Base-by-base conservation (phyloP, 2,329 filamentous ascomycete genomes). In the Fusarium nurragi region DNA sequence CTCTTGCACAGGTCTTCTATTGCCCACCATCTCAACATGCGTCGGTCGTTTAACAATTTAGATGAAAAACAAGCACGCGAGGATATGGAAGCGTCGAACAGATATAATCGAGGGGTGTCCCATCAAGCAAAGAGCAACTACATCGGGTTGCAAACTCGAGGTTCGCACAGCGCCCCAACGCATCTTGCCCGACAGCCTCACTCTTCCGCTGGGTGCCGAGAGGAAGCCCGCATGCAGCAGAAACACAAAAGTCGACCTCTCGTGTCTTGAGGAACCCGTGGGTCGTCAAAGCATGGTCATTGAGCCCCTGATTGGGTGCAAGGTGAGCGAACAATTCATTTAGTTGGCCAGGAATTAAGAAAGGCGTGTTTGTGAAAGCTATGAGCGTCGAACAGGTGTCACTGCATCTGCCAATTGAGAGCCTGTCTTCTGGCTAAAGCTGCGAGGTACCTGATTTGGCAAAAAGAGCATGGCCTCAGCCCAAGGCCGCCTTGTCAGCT, bases 401-500 rank as follows among this genome's bases (percentile, higher is more conserved):
- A 54, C 53, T 62, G 52, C 46, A 65, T 53, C 54, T 54, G 45
- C 67, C 67, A 68, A 69, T 70, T 50, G 55, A 67, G 54, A n/a
- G 37, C 22, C 22, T 51, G 32, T 32, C 37, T 43, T 47, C 49
- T 50, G 38, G 36, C 45, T 56, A 54, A 37, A 53, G 25, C 53
- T 70, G 67, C 61, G 47, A 59, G 60, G 45, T 26, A 48, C 67
- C 67, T 54, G 53, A 67, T 70, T 53, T 38, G 65, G 65, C 25
- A 47, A 51, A 38, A 30, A 28, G 51, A 39, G 40, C 55, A 55
- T 57, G 21, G 61, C 61, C 54, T 55, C 54, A 58, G 43, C 37
- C 32, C 34, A 48, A 41, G 48, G 39, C 46, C 49, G 61, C 65
- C 61, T 67, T 43, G 51, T 54, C 49, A 57, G 64, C 56, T 60